Evolutionary conservation across 768 basidiomycete genomes (phyloP).

Genomic region (Boletus rex-veris): DNA sequence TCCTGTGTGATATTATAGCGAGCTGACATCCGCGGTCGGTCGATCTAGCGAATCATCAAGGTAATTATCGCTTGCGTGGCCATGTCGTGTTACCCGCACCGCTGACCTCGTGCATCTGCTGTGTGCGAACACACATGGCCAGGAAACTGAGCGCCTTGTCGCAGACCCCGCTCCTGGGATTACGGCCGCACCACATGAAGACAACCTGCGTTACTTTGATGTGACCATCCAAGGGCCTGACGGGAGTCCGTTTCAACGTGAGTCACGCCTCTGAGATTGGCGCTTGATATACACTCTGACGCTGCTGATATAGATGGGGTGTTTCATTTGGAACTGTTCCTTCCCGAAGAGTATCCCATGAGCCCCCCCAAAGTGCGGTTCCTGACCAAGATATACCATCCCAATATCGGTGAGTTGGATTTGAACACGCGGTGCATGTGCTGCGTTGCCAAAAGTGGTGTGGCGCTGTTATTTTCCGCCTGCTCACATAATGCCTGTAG

Average conservation of each 20-base stretch:
- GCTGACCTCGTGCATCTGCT: constrained; percentile 18
- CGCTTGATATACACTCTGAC: constrained; percentile 4
- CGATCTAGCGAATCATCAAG: constrained; percentile 51
- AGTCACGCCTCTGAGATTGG: constrained; percentile 24
- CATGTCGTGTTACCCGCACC: constrained; percentile 17
- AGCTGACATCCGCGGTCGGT: constrained; percentile 7
- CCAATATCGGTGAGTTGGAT: constrained; percentile 85
- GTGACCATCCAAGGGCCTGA: constrained; percentile 94
- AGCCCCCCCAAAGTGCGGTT: constrained; percentile 97
- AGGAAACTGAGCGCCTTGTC: constrained; percentile 98
- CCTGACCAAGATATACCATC: constrained; percentile 97
- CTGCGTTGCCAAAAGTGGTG: constrained; percentile 2
- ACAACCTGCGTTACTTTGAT: constrained; percentile 98
- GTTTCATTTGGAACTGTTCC: constrained; percentile 95
- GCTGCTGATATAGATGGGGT: constrained; percentile 62
- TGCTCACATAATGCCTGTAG: constrained; percentile 42
- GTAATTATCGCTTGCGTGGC: constrained; percentile 23
- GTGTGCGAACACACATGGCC: constrained; percentile 9
- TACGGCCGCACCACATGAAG: constrained; percentile 91
- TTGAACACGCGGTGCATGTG: neutral
- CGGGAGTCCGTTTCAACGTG: constrained; percentile 89
- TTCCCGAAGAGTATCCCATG: constrained; percentile 99
- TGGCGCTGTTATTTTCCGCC: constrained; percentile 15
- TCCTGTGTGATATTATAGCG: neutral
- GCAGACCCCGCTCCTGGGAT: constrained; percentile 98